phyloP scores from a whole-genome alignment of 164 flowering plant genomes.

The Vitis cinerea region DNA sequence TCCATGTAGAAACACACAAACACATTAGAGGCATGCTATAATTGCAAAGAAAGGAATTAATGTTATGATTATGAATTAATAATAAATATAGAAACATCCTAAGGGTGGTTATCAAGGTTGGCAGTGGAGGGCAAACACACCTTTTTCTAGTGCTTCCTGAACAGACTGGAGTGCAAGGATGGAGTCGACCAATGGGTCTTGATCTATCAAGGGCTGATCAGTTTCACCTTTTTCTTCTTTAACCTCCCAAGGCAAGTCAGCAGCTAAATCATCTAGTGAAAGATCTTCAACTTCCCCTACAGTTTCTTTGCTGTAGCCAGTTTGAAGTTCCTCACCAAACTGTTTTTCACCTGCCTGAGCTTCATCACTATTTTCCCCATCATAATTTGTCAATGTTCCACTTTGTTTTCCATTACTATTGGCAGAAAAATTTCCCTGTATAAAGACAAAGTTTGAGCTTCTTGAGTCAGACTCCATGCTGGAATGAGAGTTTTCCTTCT shows the following conservation, averaged over 20 bases:
- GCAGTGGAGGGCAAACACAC: constrained; percentile 21
- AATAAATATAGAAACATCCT: background rate
- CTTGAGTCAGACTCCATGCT: constrained; percentile 81
- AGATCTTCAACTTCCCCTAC: constrained; percentile 45
- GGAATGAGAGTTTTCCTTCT: constrained; percentile 69
- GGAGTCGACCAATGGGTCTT: constrained; percentile 62
- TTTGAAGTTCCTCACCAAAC: constrained; percentile 34
- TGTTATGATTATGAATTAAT: background rate
- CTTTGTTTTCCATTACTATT: constrained; percentile 42
- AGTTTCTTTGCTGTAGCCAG: constrained; percentile 32
- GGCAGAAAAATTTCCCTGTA: constrained; percentile 33
- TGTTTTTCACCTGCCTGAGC: constrained; percentile 35
- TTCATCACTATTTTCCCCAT: constrained; percentile 44
- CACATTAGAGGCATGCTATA: background rate
- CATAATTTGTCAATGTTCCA: constrained; percentile 35
- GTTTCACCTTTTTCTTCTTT: constrained; percentile 39
- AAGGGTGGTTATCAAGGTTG: background rate
- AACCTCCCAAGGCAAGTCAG: constrained; percentile 32
- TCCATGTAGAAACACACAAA: background rate
- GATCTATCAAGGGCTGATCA: constrained; percentile 18
- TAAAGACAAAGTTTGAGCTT: constrained; percentile 57
- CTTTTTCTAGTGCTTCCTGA: constrained; percentile 69
- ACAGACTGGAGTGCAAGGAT: constrained; percentile 50
- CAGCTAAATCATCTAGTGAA: constrained; percentile 40
- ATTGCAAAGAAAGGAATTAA: background rate